A percentile compares a stretch with the other conserved stretches of the same genome.
These are phyloP conservation scores for Peniophora sp. DNA, from an alignment of 1,284 basidiomycete genomes.

Conservation along the genomic window DNA sequence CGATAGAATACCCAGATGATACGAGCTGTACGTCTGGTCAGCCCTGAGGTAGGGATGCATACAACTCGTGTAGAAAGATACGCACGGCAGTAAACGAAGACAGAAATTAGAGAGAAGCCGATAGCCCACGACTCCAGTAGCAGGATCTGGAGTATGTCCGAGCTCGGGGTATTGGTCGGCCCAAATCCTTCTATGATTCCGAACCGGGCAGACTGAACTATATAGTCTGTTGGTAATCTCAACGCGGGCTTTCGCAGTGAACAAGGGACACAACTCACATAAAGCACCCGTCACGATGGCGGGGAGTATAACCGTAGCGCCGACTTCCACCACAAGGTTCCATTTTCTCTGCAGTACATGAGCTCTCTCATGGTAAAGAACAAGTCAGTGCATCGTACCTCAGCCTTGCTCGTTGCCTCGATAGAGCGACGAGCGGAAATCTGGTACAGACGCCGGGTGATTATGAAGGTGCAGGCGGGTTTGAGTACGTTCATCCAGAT, in stretches of 20 bases:
- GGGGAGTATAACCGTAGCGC: not conserved
- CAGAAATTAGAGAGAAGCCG: not conserved
- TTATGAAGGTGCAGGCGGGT: not conserved
- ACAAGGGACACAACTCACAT: not conserved
- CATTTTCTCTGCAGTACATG: not conserved
- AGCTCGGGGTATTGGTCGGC: not conserved
- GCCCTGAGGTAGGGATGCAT: not conserved
- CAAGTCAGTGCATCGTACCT: not conserved
- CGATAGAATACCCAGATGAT: not conserved
- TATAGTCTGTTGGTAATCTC: not conserved
- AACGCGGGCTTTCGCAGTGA: not conserved
- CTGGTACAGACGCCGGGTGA: not conserved
- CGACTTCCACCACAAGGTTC: not conserved
- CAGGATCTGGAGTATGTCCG: not conserved
- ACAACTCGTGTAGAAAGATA: not conserved
- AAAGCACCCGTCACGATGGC: not conserved
- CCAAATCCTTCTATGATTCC: not conserved
- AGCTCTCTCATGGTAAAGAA: not conserved
- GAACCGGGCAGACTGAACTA: not conserved
- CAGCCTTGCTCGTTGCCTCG: not conserved
- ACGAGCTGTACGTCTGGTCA: not conserved
- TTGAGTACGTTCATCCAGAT: not conserved
- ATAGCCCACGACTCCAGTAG: not conserved
- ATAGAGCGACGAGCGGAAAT: not conserved
- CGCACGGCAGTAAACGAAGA: not conserved